Conservation (phyloP, 2,329 filamentous ascomycete genomes). For the Paecilomyces sp. region DNA sequence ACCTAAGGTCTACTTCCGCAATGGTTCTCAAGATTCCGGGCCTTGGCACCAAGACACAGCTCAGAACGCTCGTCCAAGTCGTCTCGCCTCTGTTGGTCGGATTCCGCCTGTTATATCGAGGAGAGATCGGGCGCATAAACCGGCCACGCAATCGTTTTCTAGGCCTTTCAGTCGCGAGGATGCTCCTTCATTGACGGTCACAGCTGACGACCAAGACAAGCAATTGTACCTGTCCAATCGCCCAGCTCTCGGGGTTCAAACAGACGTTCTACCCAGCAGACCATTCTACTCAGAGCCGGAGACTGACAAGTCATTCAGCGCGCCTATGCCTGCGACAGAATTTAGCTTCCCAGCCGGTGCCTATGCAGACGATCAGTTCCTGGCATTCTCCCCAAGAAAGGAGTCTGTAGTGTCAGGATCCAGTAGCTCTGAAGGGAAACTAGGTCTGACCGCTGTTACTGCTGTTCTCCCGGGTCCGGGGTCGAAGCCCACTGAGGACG, state of each 20-base stretch:
- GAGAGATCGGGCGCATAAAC: constrained; percentile 54
- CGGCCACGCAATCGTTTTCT: constrained; percentile 75
- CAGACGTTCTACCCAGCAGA: constrained; percentile 15
- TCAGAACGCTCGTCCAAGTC: constrained; percentile 45
- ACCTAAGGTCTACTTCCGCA: constrained; percentile 30
- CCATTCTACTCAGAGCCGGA: constrained; percentile 18
- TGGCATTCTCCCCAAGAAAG: constrained; percentile 67
- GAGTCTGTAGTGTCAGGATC: constrained; percentile 62
- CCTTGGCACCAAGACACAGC: constrained; percentile 8
- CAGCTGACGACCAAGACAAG: constrained; percentile 14
- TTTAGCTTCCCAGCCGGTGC: constrained; percentile 29
- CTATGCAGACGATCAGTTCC: constrained; percentile 53
- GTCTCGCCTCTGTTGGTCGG: constrained; percentile 73
- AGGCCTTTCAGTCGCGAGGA: constrained; percentile 60
- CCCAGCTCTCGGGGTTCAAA: constrained; percentile 13
- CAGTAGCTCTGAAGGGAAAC: constrained; percentile 54
- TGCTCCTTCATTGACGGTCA: constrained; percentile 33
- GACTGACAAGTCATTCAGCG: constrained; percentile 25
- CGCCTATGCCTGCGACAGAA: constrained; percentile 21
- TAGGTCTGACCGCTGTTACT: constrained; percentile 56
- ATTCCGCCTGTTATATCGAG: constrained; percentile 76
- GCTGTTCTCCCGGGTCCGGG: constrained; percentile 58
- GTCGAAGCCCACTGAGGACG: constrained; percentile 67
- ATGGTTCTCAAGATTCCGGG: constrained; percentile 10
- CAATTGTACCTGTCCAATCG: constrained; percentile 16